These are phyloP conservation scores for Cornus florida DNA, from an alignment of 148 eudicot species.

Conservation along the genomic window DNA sequence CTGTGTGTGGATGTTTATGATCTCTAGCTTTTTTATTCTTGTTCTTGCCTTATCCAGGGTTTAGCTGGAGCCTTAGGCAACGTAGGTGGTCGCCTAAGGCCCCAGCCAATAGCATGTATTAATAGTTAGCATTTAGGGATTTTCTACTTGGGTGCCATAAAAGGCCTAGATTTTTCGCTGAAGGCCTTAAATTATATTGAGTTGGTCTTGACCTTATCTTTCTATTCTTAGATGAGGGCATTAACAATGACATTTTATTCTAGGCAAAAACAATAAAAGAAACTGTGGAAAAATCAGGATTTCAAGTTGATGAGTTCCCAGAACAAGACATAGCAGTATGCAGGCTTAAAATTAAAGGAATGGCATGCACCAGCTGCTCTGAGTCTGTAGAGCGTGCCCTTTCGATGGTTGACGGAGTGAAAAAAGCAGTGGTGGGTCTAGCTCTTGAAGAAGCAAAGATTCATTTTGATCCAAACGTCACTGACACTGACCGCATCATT, in stretches of 20 bases:
- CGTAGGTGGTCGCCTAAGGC: too few species aligned
- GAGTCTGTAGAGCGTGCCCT: constrained; percentile 87
- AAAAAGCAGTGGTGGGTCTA: constrained; percentile 87
- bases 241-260: constrained; percentile 9
- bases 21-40: not conserved
- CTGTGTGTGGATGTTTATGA: not conserved
- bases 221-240: not conserved
- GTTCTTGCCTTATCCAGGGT: not conserved
- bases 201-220: not conserved
- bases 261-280: constrained; percentile 78
- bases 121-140: too few species aligned
- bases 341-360: constrained; percentile 80
- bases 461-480: constrained; percentile 80
- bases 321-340: constrained; percentile 80
- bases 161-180: too few species aligned
- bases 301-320: constrained; percentile 63
- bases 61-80: too few species aligned
- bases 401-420: constrained; percentile 71
- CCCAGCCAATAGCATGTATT: too few species aligned
- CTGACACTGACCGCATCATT: constrained; percentile 45
- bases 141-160: too few species aligned
- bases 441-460: constrained; percentile 96
- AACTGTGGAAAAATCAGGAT: constrained; percentile 78
- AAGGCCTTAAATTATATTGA: too few species aligned
- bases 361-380: constrained; percentile 97